Evolutionary conservation across 1,284 basidiomycete species (phyloP).

Genomic region (Mrakiaceae sp.): DNA sequence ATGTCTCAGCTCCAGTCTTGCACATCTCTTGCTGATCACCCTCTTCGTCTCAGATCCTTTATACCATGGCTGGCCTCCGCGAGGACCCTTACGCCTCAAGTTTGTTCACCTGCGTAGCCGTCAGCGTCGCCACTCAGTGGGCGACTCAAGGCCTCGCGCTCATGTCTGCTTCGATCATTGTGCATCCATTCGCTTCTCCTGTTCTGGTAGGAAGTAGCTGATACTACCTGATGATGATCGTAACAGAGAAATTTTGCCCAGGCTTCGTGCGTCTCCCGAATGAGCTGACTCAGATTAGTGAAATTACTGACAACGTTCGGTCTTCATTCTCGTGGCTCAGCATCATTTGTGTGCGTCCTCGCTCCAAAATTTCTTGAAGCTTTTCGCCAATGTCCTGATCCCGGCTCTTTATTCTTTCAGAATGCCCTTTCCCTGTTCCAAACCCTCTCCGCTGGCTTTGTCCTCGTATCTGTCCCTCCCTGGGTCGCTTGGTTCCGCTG

Average conservation of each 20-base stretch:
- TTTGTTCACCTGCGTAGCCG: constrained; percentile 36
- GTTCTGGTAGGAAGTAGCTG: too few species aligned
- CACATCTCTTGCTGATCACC: neutral
- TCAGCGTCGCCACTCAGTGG: constrained; percentile 36
- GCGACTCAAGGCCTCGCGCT: constrained; percentile 35
- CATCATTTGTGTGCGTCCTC: neutral
- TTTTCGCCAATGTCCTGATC: too few species aligned
- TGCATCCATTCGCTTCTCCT: neutral
- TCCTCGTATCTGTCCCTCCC: constrained; percentile 34
- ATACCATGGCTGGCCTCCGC: constrained; percentile 34
- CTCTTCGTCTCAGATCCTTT: constrained; percentile 24
- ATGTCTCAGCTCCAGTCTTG: too few species aligned
- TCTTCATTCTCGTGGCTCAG: neutral
- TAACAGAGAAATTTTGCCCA: constrained; percentile 28
- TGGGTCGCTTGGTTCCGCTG: constrained; percentile 39
- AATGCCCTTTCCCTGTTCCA: constrained; percentile 29
- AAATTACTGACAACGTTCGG: too few species aligned
- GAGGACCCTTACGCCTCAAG: constrained; percentile 33
- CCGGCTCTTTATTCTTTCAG: neutral
- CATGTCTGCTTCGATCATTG: constrained; percentile 29
- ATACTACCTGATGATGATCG: too few species aligned
- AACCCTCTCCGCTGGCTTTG: constrained; percentile 27
- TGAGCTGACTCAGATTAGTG: too few species aligned
- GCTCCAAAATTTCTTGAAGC: too few species aligned
- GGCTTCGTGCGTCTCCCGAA: constrained; percentile 24